A percentile compares a stretch with the other conserved stretches of the same genome.
Conservation (phyloP, 2,329 filamentous ascomycete species). For the Podosphaera xanthii region DNA sequence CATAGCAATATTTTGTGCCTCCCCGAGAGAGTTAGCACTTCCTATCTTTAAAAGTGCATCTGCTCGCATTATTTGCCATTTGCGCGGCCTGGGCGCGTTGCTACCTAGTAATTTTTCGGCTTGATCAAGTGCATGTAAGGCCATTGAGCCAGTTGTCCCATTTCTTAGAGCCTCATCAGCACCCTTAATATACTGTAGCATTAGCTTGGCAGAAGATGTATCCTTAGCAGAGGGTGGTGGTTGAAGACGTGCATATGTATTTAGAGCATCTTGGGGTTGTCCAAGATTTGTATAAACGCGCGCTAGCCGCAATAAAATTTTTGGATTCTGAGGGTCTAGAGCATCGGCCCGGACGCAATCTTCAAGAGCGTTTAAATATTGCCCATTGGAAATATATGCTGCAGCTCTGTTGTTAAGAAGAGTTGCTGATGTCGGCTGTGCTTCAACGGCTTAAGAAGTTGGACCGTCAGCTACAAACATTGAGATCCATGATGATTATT, state of each 20-base stretch:
- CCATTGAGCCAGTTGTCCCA: conserved; percentile 72
- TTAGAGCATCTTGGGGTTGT: conserved; percentile 65
- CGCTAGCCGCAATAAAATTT: conserved; percentile 70
- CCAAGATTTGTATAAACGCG: conserved; percentile 78
- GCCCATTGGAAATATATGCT: conserved; percentile 71
- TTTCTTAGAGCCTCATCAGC: conserved; percentile 56
- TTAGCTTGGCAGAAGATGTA: conserved; percentile 57
- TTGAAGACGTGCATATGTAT: conserved; percentile 58
- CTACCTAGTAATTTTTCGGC: conserved; percentile 60
- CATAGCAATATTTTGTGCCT: conserved; percentile 86
- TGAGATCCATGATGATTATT: background rate
- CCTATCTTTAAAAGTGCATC: conserved; percentile 88
- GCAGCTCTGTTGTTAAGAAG: conserved; percentile 91
- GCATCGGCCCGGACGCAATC: conserved; percentile 69
- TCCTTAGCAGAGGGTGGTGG: conserved; percentile 70
- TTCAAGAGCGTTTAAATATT: conserved; percentile 58
- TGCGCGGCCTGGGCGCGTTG: conserved; percentile 60
- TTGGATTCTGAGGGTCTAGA: conserved; percentile 65
- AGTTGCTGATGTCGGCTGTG: conserved; percentile 64
- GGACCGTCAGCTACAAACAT: conserved; percentile 3
- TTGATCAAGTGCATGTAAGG: conserved; percentile 72
- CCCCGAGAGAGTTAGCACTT: conserved; percentile 66
- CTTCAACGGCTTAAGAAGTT: conserved; percentile 51
- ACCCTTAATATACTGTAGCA: conserved; percentile 60
- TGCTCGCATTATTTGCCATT: conserved; percentile 82